Percentiles rank a stretch among this genome's conserved stretches.
phyloP scores from a whole-genome alignment of 2,329 filamentous ascomycete genomes.

The Monilinia aucupariae region DNA sequence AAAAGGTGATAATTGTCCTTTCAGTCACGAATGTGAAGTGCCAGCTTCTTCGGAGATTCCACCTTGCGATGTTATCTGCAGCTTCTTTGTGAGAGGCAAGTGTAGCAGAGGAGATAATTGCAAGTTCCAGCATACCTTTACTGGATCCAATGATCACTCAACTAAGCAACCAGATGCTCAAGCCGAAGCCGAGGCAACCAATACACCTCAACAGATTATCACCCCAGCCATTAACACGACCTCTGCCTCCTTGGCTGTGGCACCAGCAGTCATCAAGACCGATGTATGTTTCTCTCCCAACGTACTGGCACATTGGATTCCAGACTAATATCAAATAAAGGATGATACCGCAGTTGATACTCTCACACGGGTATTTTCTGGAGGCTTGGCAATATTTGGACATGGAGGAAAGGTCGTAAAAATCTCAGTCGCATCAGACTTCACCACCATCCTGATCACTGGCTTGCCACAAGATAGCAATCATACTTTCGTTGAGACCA shows the following conservation, averaged over 20 bases:
- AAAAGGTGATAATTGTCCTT: not conserved
- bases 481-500: conserved; percentile 16
- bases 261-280: not conserved
- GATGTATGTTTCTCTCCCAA: not conserved
- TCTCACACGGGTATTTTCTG: conserved; percentile 25
- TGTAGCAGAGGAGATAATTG: not conserved
- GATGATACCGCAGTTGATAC: not conserved
- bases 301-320: not conserved
- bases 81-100: not conserved
- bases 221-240: not conserved
- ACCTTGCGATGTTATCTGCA: not conserved
- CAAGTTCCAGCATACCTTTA: not conserved
- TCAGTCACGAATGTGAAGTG: not conserved
- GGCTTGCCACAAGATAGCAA: conserved; percentile 22
- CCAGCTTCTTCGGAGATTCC: not conserved
- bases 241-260: not conserved
- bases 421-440: conserved; percentile 28
- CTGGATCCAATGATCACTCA: too few species aligned
- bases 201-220: not conserved
- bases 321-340: not conserved
- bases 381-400: conserved; percentile 24
- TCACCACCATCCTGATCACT: conserved; percentile 26
- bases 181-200: not conserved
- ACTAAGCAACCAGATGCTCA: not conserved
- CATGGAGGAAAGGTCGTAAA: conserved; percentile 26